Conservation (phyloP, 345 rosid genomes). For the Cardamine resedifolia region DNA sequence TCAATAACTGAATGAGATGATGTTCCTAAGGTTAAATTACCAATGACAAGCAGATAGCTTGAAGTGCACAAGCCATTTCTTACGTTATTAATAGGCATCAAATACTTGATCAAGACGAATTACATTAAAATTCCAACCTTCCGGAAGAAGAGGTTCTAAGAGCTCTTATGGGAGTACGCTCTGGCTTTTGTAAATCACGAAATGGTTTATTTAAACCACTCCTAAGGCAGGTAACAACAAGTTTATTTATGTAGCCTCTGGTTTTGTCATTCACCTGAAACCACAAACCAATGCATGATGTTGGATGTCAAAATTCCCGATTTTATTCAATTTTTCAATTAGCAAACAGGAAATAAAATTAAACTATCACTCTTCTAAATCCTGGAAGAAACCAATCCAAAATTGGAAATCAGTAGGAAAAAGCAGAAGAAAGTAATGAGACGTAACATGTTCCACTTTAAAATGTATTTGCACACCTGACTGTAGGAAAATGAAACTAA, state of each 20-base stretch:
- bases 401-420: background rate
- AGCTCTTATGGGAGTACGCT: conserved; percentile 94
- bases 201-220: conserved; percentile 91
- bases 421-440: conserved; percentile 21
- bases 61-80: conserved; percentile 4
- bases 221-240: conserved; percentile 89
- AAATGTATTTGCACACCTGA: conserved; percentile 51
- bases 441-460: conserved; percentile 1
- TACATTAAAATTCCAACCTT: conserved; percentile 53
- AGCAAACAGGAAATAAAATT: conserved; percentile 14
- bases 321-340: background rate
- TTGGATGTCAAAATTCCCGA: background rate
- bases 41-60: conserved; percentile 11
- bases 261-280: conserved; percentile 83
- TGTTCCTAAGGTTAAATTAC: conserved; percentile 17
- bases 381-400: conserved; percentile 5
- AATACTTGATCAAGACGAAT: background rate
- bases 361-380: conserved; percentile 8
- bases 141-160: conserved; percentile 96
- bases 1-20: background rate
- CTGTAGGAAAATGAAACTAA: conserved; percentile 83
- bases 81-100: conserved; percentile 20
- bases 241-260: conserved; percentile 88
- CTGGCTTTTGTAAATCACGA: conserved; percentile 94
- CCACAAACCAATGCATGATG: conserved; percentile 31